A percentile compares a stretch with the other conserved stretches of the same genome.
phyloP scores from a whole-genome alignment of 2,329 filamentous ascomycete species.

The Aspergillus glaucus region DNA sequence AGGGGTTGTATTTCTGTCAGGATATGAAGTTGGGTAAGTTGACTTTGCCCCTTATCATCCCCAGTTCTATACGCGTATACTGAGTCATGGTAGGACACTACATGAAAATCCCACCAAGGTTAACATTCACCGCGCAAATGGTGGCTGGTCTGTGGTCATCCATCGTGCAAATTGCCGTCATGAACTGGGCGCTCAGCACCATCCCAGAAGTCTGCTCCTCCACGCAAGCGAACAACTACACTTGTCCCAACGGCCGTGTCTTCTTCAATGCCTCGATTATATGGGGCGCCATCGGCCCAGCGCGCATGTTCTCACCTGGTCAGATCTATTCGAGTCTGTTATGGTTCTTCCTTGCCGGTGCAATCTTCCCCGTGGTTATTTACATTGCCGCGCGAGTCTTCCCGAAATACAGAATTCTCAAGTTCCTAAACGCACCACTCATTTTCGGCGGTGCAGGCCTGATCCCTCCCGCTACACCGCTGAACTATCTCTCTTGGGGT shows the following conservation, averaged over 20 bases:
- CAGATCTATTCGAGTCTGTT: slow-evolving; percentile 59
- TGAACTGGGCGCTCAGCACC: slow-evolving; percentile 43
- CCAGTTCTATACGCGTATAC: not conserved
- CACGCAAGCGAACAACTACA: slow-evolving; percentile 53
- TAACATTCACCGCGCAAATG: slow-evolving; percentile 49
- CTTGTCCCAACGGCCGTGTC: slow-evolving; percentile 52
- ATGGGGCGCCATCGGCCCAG: slow-evolving; percentile 67
- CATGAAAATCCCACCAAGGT: slow-evolving; percentile 51
- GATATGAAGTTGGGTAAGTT: slow-evolving; percentile 54
- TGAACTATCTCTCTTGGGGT: slow-evolving; percentile 67
- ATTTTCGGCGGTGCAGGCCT: slow-evolving; percentile 60
- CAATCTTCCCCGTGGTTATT: slow-evolving; percentile 55
- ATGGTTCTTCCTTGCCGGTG: slow-evolving; percentile 67
- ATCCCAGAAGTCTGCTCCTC: slow-evolving; percentile 61
- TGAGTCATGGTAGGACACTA: slow-evolving; percentile 45
- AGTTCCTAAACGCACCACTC: slow-evolving; percentile 62
- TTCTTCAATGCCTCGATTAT: slow-evolving; percentile 66
- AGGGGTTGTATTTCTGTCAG: slow-evolving; percentile 59
- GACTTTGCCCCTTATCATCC: not conserved
- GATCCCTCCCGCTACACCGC: slow-evolving; percentile 63
- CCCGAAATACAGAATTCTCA: slow-evolving; percentile 52
- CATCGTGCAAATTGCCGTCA: slow-evolving; percentile 43
- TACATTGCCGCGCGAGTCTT: slow-evolving; percentile 56
- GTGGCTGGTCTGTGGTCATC: slow-evolving; percentile 46
- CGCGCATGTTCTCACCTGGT: slow-evolving; percentile 59